Conservation (phyloP, 208 protist genomes). For the Leishmania aethiopica region DNA sequence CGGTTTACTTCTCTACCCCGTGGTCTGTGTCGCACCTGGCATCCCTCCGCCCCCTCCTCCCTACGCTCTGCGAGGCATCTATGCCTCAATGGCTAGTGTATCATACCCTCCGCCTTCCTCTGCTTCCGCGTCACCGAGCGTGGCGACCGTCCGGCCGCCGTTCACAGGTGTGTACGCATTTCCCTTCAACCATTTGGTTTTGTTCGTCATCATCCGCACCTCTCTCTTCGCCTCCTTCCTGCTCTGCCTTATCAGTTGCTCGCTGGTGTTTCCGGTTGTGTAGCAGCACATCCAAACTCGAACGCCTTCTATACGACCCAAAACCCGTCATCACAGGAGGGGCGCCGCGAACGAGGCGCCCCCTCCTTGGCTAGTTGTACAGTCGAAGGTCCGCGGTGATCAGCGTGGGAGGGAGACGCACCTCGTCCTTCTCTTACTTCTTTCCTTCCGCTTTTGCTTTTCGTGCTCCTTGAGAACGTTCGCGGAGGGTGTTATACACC, state of each 20-base stretch:
- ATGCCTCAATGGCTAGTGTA: background rate
- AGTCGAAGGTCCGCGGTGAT: background rate
- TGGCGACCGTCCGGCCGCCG: background rate
- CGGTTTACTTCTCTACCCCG: background rate
- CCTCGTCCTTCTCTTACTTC: conserved; percentile 3
- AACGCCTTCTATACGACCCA: background rate
- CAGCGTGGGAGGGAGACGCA: background rate
- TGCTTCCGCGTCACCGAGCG: background rate
- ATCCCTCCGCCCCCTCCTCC: background rate
- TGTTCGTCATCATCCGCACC: conserved; percentile 1
- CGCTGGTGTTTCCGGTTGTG: background rate
- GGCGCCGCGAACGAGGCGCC: background rate
- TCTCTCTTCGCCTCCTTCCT: background rate
- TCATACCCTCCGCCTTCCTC: background rate
- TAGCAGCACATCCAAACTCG: background rate
- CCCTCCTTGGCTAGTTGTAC: background rate
- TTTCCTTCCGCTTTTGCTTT: conserved; percentile 2
- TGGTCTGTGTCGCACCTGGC: background rate
- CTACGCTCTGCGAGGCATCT: background rate
- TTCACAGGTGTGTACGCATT: background rate
- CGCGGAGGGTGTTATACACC: background rate
- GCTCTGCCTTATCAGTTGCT: background rate
- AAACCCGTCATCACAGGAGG: background rate
- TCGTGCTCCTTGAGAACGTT: background rate
- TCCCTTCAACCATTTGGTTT: background rate